Conservation (phyloP, 1,139 yeast genomes). For the Debaryomycetaceae sp. region DNA sequence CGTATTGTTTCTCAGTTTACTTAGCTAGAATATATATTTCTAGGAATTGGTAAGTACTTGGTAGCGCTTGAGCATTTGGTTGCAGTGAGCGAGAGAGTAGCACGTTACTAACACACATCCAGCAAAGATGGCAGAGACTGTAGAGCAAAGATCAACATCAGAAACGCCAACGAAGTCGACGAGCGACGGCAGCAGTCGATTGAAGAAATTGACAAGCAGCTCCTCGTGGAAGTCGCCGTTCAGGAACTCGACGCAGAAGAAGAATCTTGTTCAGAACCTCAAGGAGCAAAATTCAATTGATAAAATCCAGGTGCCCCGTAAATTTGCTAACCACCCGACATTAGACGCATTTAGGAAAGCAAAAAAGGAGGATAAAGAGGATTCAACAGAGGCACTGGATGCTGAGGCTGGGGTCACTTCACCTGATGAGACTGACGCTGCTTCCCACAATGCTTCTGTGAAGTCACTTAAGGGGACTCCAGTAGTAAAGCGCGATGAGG, state of each 20-base stretch:
- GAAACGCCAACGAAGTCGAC: constrained; percentile 6
- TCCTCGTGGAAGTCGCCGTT: constrained; percentile 54
- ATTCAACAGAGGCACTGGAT: constrained; percentile 5
- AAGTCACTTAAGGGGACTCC: constrained; percentile 8
- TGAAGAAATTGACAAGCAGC: constrained; percentile 38
- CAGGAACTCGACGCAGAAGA: constrained; percentile 27
- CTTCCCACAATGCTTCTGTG: constrained; percentile 5
- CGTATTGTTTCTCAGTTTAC: background rate
- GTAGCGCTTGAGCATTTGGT: background rate
- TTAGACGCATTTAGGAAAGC: constrained; percentile 30
- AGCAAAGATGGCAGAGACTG: constrained; percentile 20
- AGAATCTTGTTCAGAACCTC: constrained; percentile 34
- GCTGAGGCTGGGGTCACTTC: constrained; percentile 6
- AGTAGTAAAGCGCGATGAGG: constrained; percentile 7
- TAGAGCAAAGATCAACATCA: constrained; percentile 13
- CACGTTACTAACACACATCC: no score
- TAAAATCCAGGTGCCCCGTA: constrained; percentile 39
- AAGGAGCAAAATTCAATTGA: constrained; percentile 34
- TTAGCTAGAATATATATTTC: no score
- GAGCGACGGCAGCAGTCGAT: constrained; percentile 15
- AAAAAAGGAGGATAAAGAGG: constrained; percentile 7
- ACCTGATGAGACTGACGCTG: constrained; percentile 8
- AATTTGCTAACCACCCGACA: constrained; percentile 41
- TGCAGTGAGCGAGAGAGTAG: no score
- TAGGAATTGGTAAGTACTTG: background rate